phyloP scores from a whole-genome alignment of 257 asterid genomes.

The Solanum sejunctum region DNA sequence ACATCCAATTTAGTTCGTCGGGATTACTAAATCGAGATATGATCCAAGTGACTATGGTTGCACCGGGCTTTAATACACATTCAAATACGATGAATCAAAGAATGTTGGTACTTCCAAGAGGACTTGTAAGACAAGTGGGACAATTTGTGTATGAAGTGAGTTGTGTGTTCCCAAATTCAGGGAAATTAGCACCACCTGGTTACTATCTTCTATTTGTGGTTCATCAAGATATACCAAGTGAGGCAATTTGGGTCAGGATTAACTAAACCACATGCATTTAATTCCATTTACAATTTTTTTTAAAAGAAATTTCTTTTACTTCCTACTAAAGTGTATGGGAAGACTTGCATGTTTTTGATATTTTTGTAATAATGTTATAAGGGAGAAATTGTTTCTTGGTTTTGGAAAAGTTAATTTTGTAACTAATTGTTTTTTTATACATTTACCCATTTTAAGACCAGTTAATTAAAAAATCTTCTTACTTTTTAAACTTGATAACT shows the following conservation, averaged over 20 bases:
- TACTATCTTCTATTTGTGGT: conserved; percentile 24
- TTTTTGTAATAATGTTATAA: not conserved
- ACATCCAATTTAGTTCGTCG: not conserved
- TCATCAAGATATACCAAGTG: conserved; percentile 27
- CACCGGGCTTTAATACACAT: conserved; percentile 29
- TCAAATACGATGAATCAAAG: conserved; percentile 39
- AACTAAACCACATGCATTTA: not conserved
- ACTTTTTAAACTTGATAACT: not conserved
- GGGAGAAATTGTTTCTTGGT: not conserved
- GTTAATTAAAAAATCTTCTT: too few relatives aligned
- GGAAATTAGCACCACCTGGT: conserved; percentile 17
- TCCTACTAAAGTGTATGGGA: not conserved
- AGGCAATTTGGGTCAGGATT: conserved; percentile 28
- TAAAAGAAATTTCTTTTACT: not conserved
- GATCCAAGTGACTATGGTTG: conserved; percentile 16
- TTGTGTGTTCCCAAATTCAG: conserved; percentile 1
- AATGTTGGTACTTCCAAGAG: conserved; percentile 3
- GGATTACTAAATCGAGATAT: not conserved
- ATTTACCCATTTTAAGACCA: not conserved
- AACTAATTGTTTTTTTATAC: not conserved
- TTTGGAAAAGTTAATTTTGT: not conserved
- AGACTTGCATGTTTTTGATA: not conserved
- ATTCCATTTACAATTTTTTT: not conserved
- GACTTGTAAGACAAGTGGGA: not conserved
- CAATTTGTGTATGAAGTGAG: conserved; percentile 1